These are phyloP conservation scores for Vitis cinerea DNA, from an alignment of 164 flowering plant genomes.

Conservation along the genomic window DNA sequence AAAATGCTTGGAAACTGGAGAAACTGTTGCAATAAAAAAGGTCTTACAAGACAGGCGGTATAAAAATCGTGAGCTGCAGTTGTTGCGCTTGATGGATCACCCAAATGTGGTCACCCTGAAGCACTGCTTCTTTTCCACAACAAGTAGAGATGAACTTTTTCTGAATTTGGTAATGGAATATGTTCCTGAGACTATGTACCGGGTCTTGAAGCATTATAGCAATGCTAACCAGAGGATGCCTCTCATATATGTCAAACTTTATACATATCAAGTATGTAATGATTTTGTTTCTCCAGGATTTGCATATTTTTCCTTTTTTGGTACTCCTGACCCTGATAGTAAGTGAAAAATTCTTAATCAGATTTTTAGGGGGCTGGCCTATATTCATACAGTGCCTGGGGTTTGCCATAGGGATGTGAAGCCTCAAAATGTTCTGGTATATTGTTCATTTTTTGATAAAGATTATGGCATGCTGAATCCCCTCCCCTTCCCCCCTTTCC, in stretches of 20 bases:
- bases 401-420: constrained; percentile 57
- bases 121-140: constrained; percentile 94
- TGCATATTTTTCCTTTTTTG: neutral
- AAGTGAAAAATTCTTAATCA: constrained; percentile 21
- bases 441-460: neutral
- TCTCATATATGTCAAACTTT: constrained; percentile 84
- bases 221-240: constrained; percentile 89
- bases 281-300: neutral
- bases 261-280: constrained; percentile 65
- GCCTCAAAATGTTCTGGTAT: constrained; percentile 94
- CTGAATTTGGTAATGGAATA: constrained; percentile 95
- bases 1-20: constrained; percentile 93
- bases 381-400: constrained; percentile 52
- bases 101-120: constrained; percentile 86
- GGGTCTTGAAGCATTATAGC: constrained; percentile 77
- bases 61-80: constrained; percentile 89
- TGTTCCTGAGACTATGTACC: constrained; percentile 84
- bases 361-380: constrained; percentile 92
- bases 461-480: neutral
- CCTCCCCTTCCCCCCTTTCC: neutral
- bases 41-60: constrained; percentile 92
- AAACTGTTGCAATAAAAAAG: constrained; percentile 90
- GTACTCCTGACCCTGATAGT: neutral
- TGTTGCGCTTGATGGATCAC: constrained; percentile 94
- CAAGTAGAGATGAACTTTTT: constrained; percentile 83